Evolutionary conservation across 805 yeast genomes (phyloP), one percentile per base, ranked within the genome.

Genomic region (Saturnispora ahearnii): DNA sequence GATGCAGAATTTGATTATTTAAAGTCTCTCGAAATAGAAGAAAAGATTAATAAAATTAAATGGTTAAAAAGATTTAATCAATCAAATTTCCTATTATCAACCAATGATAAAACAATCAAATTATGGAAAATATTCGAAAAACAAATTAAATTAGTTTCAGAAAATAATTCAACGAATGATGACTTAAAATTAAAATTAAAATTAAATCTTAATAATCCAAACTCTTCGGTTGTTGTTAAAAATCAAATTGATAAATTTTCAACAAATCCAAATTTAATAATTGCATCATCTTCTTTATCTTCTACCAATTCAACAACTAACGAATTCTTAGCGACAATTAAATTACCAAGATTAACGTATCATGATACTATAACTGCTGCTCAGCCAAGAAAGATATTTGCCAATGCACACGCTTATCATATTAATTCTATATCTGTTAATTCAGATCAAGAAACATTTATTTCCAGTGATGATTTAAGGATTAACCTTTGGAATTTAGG

Each of bases 1-100:
- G 99, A 93, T 68, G 97, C 98, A 9, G 99, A 93, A 68, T 93
- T 93, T 63, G 99, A 93, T 69, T 93, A 93, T 70, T 75, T 93
- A 56, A 93, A 95, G 70, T 85, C 96, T 24, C 73, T 93, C 57
- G 99, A 95, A 69, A 95, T 93, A 62, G 99, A 93, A 69, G 99
- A 93, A 71, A 91, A 91, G 67, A 95, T 93, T 68, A 93, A 93
- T 72, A 91, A 93, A 70, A 91, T 95, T 66, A 88, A 89, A 69
- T 93, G 99, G 99, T 78, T 95, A 62, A 81, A 78, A 59, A 81
- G 95, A 54, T 82, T 84, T 46, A 91, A 89, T 68, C 82, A 84
- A 62, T 87, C 96, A n/a, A 91, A 90, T 62, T 88, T 87, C 62
- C 72, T 93, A 59, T 74, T 93, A 57, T 82, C 91, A 31, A 89